A percentile compares a stretch with the other conserved stretches of the same genome.
Evolutionary conservation across 208 protist species (phyloP).

Genomic region (Trypanosoma lewisi): DNA sequence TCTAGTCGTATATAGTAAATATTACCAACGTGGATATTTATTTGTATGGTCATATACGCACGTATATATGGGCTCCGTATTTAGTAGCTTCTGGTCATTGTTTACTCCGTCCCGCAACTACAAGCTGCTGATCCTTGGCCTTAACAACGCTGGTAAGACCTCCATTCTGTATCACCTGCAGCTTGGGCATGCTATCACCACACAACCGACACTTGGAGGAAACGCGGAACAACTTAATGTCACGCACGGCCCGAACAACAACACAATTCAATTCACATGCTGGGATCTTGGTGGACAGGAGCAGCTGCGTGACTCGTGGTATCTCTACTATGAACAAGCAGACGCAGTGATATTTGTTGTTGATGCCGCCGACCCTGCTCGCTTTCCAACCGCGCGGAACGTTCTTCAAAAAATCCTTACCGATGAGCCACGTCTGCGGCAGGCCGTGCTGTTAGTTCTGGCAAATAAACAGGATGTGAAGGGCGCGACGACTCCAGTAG

Average conservation of each 20-base stretch:
- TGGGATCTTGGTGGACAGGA: constrained; percentile 98
- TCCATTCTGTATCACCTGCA: constrained; percentile 98
- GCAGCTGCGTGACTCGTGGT: constrained; percentile 90
- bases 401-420: constrained; percentile 87
- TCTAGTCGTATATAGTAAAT: no score
- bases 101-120: constrained; percentile 59
- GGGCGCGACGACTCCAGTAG: constrained; percentile 71
- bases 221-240: constrained; percentile 96
- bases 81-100: constrained; percentile 59
- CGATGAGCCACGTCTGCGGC: constrained; percentile 77
- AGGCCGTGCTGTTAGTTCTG: constrained; percentile 90
- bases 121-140: constrained; percentile 93
- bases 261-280: constrained; percentile 91
- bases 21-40: neutral
- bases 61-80: constrained; percentile 57
- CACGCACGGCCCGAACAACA: constrained; percentile 92
- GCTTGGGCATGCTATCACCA: constrained; percentile 95
- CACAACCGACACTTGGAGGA: constrained; percentile 97
- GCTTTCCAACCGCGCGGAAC: constrained; percentile 70
- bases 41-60: neutral
- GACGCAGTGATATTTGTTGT: constrained; percentile 94
- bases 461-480: constrained; percentile 96
- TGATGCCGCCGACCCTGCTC: constrained; percentile 79
- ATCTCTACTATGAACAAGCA: constrained; percentile 96
- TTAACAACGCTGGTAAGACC: constrained; percentile 98